These are phyloP conservation scores for Raffaelea arxii DNA, from an alignment of 2,329 filamentous ascomycete species.

Conservation along the genomic window DNA sequence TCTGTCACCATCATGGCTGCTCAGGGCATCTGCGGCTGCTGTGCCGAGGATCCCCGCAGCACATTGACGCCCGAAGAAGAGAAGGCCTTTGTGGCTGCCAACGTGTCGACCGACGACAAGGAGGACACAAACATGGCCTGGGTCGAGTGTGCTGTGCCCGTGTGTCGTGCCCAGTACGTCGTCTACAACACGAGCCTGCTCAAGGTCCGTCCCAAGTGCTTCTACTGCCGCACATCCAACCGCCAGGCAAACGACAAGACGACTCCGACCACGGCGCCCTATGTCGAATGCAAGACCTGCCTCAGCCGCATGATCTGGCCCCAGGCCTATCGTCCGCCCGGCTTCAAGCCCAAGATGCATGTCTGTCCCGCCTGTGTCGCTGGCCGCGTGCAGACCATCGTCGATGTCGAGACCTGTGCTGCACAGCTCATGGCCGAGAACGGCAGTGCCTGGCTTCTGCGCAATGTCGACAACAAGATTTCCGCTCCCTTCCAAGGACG, in stretches of 20 bases:
- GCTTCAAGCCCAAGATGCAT: conserved; percentile 22
- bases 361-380: conserved; percentile 30
- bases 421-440: conserved; percentile 29
- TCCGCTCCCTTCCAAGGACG: conserved; percentile 25
- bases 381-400: conserved; percentile 23
- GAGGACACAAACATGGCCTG: conserved; percentile 26
- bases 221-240: conserved; percentile 31
- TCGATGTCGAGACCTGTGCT: conserved; percentile 26
- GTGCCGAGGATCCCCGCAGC: conserved; percentile 13
- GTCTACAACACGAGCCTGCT: conserved; percentile 33
- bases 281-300: conserved; percentile 34
- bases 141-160: conserved; percentile 34
- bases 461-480: conserved; percentile 26
- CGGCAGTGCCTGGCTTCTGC: conserved; percentile 31
- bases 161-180: conserved; percentile 39
- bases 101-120: conserved; percentile 22
- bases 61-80: conserved; percentile 17
- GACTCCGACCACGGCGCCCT: conserved; percentile 21
- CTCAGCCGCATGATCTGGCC: conserved; percentile 38
- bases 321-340: conserved; percentile 26
- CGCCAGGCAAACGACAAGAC: conserved; percentile 1
- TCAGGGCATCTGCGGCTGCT: conserved; percentile 30
- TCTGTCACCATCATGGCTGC: conserved; percentile 39
- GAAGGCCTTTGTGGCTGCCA: conserved; percentile 13
- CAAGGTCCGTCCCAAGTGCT: conserved; percentile 36